Evolutionary conservation across 2,329 filamentous ascomycete species (phyloP), one percentile per base, ranked within the genome.

Genomic region (Neopestalotiopsis clavispora): DNA sequence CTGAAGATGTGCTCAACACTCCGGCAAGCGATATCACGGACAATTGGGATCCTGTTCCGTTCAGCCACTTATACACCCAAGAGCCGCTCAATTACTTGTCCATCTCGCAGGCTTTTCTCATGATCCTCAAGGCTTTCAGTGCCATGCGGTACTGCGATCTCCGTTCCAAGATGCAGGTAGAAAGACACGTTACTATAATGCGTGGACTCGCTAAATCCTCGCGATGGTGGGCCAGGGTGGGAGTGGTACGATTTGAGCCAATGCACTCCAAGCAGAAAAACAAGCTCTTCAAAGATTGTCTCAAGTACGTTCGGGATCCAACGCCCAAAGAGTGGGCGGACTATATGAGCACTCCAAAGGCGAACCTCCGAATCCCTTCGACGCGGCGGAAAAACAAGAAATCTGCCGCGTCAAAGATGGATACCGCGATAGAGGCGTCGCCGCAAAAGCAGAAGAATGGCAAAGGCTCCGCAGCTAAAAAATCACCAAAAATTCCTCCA

Each of bases 231-330:
- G 87, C 87, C 28, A 82, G 84, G 30, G 80, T 85, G 61, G 89
- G 88, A 5, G 83, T 86, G 34, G 81, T 89, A 23, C 84, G 85
- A 61, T 90, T 88, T 71, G 86, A 89, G 3, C 87, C 87, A 3
- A 88, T 87, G 4, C 85, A 84, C 49, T 84, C 89, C 12, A 81
- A 83, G 17, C 82, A 84, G 42, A 78, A 78, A 32, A 79, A 76
- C 68, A 84, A 84, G 67, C 79, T 90, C 5, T 90, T 87, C 79
- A 89, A 89, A 72, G 88, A 90, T 72, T 91, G 89, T 72, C 82
- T 91, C 70, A 88, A 87, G 71, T 90, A 85, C 68, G 78, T 85
- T 61, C 82, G 88, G 59, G 87, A 90, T 6, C 83, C 89, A 40
- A 87, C 84, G 13, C 74, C 84, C 1, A 84, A 86, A 28, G 88